Evolutionary conservation across 495 filamentous ascomycete species (phyloP).

Genomic region (Daldinia loculata): DNA sequence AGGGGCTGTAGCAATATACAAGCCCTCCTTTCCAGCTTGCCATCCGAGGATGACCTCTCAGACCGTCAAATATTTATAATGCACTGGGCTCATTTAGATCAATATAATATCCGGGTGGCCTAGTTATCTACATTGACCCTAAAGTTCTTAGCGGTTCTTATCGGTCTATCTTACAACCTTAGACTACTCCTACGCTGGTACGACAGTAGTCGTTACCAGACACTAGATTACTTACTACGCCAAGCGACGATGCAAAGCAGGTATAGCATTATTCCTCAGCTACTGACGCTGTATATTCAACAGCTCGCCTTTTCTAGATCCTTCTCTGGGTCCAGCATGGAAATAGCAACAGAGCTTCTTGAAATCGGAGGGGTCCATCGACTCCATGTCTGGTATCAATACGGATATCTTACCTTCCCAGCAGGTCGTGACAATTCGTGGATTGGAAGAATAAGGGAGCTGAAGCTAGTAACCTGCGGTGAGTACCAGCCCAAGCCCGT

Average conservation of each 20-base stretch:
- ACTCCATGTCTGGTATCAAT: conserved; percentile 15
- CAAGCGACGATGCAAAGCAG: background rate
- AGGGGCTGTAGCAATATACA: background rate
- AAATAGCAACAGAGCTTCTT: background rate
- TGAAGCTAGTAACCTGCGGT: conserved; percentile 24
- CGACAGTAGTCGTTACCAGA: background rate
- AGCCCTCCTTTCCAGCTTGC: background rate
- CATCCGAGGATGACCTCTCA: conserved; percentile 5
- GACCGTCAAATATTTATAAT: background rate
- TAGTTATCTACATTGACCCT: background rate
- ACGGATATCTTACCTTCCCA: background rate
- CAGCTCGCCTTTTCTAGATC: background rate
- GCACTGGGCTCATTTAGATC: background rate
- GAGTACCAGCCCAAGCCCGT: background rate
- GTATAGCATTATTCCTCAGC: background rate
- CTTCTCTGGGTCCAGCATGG: background rate
- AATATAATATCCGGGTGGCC: background rate
- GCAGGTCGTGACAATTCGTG: background rate
- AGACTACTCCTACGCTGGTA: conserved; percentile 8
- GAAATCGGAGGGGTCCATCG: background rate
- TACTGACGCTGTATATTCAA: conserved; percentile 14
- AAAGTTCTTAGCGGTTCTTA: conserved; percentile 9
- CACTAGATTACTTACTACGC: background rate
- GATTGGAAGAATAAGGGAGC: background rate
- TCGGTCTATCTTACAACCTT: conserved; percentile 13